These are phyloP conservation scores for Eimeria necatrix DNA, from an alignment of 169 alveolate species.

Conservation along the genomic window DNA sequence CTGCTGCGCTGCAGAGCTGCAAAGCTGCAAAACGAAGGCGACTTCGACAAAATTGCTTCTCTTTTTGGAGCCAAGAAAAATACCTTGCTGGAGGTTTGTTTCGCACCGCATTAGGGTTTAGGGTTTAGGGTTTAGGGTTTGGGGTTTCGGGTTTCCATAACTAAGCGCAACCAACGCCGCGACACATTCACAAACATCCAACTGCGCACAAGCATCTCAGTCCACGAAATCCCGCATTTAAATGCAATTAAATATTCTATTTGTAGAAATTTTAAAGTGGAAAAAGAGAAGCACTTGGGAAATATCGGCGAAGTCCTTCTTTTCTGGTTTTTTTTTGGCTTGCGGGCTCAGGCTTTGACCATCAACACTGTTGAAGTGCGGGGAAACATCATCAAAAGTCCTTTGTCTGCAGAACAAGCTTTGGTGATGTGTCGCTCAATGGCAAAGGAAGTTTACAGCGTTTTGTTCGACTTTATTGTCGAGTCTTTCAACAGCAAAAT, in stretches of 20 bases:
- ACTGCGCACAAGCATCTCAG: background rate
- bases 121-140: too few relatives aligned
- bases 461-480: constrained; percentile 63
- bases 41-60: constrained; percentile 17
- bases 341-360: constrained; percentile 60
- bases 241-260: too few relatives aligned
- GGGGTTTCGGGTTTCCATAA: background rate
- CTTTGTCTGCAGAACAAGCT: constrained; percentile 75
- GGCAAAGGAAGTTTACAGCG: constrained; percentile 78
- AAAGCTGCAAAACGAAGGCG: constrained; percentile 29
- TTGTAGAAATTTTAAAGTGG: background rate
- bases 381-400: constrained; percentile 64
- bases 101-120: background rate
- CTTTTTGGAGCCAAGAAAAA: constrained; percentile 7
- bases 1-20: constrained; percentile 13
- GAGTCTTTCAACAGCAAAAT: constrained; percentile 46
- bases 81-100: constrained; percentile 8
- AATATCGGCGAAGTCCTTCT: background rate
- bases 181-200: background rate
- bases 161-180: background rate
- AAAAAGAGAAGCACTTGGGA: too few relatives aligned
- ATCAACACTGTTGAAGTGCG: constrained; percentile 52
- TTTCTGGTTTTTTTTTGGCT: background rate
- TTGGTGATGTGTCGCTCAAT: constrained; percentile 52
- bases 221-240: background rate